Evolutionary conservation across 768 basidiomycete species (phyloP).

Genomic region (Trametopsis cervina): DNA sequence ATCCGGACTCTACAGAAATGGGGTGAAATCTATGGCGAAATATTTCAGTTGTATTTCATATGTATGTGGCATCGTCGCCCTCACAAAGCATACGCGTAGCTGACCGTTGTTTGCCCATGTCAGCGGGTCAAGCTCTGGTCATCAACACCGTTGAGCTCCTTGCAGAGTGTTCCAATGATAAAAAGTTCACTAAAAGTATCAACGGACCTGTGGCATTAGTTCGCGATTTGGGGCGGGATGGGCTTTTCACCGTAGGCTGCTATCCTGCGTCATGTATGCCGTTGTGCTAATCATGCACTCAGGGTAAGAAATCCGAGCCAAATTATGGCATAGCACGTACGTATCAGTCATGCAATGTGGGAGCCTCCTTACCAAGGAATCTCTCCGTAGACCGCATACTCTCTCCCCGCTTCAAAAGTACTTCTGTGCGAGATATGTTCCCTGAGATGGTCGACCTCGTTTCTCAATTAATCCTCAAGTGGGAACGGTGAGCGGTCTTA

Average conservation of each 20-base stretch:
- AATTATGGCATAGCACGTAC: constrained; percentile 42
- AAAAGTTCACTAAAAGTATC: constrained; percentile 34
- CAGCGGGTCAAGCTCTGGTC: constrained; percentile 18
- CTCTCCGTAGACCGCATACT: constrained; percentile 30
- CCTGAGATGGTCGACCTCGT: constrained; percentile 40
- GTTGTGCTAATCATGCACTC: not conserved
- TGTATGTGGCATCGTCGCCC: too few species aligned
- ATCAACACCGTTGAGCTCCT: constrained; percentile 31
- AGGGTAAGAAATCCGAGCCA: constrained; percentile 34
- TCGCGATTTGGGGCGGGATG: constrained; percentile 34
- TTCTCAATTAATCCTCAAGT: constrained; percentile 36
- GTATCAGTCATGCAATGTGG: constrained; percentile 8
- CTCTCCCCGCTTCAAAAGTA: constrained; percentile 36
- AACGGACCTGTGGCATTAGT: constrained; percentile 27
- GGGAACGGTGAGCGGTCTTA: constrained; percentile 28
- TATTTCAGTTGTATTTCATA: constrained; percentile 31
- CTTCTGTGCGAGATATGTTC: constrained; percentile 38
- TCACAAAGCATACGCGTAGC: too few species aligned
- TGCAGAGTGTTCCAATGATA: constrained; percentile 37
- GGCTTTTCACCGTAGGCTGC: constrained; percentile 30
- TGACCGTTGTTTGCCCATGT: too few species aligned
- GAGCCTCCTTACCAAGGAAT: not conserved
- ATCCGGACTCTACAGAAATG: constrained; percentile 28
- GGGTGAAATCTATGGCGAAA: constrained; percentile 36
- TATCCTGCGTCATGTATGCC: not conserved